phyloP scores from a whole-genome alignment of 257 asterid genomes.

The Solanum virginianum region DNA sequence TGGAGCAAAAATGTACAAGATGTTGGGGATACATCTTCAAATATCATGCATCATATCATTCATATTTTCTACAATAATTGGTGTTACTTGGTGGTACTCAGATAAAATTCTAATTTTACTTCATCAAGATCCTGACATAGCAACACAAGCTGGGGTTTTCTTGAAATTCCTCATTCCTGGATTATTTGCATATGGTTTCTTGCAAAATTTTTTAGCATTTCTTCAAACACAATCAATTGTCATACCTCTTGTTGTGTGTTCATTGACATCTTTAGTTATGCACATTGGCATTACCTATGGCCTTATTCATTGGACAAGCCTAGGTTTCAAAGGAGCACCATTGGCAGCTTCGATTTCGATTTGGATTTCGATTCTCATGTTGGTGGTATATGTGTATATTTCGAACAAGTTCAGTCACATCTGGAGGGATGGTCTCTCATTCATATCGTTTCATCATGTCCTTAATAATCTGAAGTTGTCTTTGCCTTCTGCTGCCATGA shows the following conservation, averaged over 20 bases:
- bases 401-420: constrained; percentile 25
- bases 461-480: constrained; percentile 32
- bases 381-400: constrained; percentile 21
- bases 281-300: constrained; percentile 44
- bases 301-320: constrained; percentile 31
- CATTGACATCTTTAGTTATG: constrained; percentile 28
- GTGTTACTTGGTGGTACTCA: constrained; percentile 57
- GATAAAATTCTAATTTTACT: constrained; percentile 29
- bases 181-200: constrained; percentile 50
- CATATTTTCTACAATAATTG: constrained; percentile 16
- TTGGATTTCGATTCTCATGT: constrained; percentile 44
- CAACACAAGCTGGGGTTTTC: constrained; percentile 6
- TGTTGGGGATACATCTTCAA: neutral
- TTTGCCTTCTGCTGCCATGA: constrained; percentile 64
- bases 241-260: constrained; percentile 41
- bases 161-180: constrained; percentile 58
- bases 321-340: constrained; percentile 47
- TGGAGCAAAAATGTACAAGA: neutral
- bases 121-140: constrained; percentile 48
- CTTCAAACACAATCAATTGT: constrained; percentile 58
- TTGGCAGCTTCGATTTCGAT: constrained; percentile 49
- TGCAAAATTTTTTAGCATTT: constrained; percentile 58
- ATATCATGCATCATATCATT: constrained; percentile 34
- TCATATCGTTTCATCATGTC: constrained; percentile 17
- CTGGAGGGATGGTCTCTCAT: constrained; percentile 34